Evolutionary conservation across 768 basidiomycete species (phyloP).

Genomic region (Chlorophyllum brunneum): DNA sequence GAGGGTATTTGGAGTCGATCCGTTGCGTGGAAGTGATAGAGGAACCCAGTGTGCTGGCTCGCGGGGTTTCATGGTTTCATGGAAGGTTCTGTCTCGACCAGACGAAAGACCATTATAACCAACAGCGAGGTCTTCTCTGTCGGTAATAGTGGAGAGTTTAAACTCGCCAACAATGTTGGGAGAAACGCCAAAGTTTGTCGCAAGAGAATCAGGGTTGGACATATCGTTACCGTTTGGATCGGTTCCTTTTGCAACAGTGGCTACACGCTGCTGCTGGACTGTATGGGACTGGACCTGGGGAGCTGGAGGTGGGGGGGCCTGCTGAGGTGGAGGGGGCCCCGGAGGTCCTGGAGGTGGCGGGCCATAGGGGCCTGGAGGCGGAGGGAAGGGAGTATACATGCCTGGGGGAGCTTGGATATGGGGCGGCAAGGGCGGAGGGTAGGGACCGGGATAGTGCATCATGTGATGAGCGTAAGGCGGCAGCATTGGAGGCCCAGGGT

Average conservation of each 20-base stretch:
- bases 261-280: not conserved
- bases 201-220: slow-evolving; percentile 69
- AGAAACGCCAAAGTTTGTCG: slow-evolving; percentile 77
- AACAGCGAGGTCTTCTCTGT: slow-evolving; percentile 75
- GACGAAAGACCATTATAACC: slow-evolving; percentile 69
- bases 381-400: slow-evolving; percentile 56
- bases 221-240: slow-evolving; percentile 81
- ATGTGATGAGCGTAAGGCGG: slow-evolving; percentile 38
- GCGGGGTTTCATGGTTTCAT: slow-evolving; percentile 52
- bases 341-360: slow-evolving; percentile 24
- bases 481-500: slow-evolving; percentile 31
- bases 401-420: slow-evolving; percentile 35
- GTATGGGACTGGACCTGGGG: too few relatives aligned
- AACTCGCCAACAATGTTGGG: slow-evolving; percentile 64
- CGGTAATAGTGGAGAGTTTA: slow-evolving; percentile 44
- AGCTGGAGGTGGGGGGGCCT: slow-evolving; percentile 18
- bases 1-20: slow-evolving; percentile 29
- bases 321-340: slow-evolving; percentile 21
- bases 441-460: slow-evolving; percentile 25
- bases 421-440: slow-evolving; percentile 22
- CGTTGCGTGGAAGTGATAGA: slow-evolving; percentile 47
- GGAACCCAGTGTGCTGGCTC: slow-evolving; percentile 60
- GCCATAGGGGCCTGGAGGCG: slow-evolving; percentile 52
- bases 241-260: slow-evolving; percentile 50
- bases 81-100: slow-evolving; percentile 59